Evolutionary conservation across 139 green algal species (phyloP).

Genomic region (Chlamydomonas sphaeroides): DNA sequence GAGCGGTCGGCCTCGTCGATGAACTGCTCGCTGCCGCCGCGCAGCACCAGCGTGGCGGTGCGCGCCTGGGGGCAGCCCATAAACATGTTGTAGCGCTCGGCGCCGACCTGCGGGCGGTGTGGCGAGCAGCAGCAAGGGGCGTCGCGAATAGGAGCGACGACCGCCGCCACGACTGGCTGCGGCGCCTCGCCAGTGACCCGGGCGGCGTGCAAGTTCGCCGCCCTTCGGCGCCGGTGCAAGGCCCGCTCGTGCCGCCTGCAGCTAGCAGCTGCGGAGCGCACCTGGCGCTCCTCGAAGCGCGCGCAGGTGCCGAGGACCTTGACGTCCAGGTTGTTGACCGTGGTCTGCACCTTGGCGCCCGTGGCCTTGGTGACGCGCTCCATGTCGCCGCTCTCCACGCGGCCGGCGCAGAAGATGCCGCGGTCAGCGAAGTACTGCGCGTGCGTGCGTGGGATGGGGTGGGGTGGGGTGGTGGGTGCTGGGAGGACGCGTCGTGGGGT

Average conservation of each 20-base stretch:
- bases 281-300: conserved; percentile 95
- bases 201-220: too few species aligned
- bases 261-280: too few species aligned
- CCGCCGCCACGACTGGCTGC: too few species aligned
- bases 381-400: conserved; percentile 91
- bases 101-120: conserved; percentile 79
- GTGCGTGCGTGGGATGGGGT: conserved; percentile 28
- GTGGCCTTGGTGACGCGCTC: conserved; percentile 86
- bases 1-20: conserved; percentile 96
- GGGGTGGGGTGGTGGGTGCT: too few species aligned
- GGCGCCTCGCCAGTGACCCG: too few species aligned
- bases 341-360: conserved; percentile 67
- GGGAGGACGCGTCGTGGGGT: too few species aligned
- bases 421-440: conserved; percentile 97
- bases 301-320: conserved; percentile 87
- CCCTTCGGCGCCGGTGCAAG: too few species aligned
- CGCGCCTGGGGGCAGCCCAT: conserved; percentile 88
- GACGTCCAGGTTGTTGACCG: conserved; percentile 91
- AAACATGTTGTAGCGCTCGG: conserved; percentile 98
- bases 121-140: too few species aligned
- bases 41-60: conserved; percentile 96
- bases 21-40: conserved; percentile 96
- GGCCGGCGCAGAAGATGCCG: conserved; percentile 97
- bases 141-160: too few species aligned
- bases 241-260: too few species aligned